phyloP scores from a whole-genome alignment of 2,329 filamentous ascomycete species.

The Penicillium sp. region DNA sequence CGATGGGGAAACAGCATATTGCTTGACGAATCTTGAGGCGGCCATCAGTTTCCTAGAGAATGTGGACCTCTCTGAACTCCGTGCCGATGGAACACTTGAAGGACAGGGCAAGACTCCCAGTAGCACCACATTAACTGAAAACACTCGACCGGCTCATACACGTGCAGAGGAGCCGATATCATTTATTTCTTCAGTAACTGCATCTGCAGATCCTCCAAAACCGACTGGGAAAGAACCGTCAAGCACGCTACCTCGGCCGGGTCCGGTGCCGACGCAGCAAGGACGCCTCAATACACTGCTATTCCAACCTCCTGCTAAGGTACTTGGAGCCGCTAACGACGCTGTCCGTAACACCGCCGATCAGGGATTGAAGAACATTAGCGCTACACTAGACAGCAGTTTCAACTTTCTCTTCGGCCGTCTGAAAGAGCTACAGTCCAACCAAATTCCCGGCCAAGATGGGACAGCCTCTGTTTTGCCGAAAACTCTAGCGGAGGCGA shows the following conservation, averaged over 20 bases:
- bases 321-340: conserved; percentile 81
- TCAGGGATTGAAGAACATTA: conserved; percentile 88
- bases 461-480: conserved; percentile 64
- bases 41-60: conserved; percentile 94
- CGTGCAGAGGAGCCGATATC: conserved; percentile 32
- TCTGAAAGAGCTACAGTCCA: conserved; percentile 69
- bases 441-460: conserved; percentile 51
- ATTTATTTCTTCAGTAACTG: conserved; percentile 34
- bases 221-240: conserved; percentile 36
- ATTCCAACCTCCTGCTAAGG: conserved; percentile 81
- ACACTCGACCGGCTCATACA: conserved; percentile 31
- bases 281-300: conserved; percentile 82
- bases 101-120: conserved; percentile 65
- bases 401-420: conserved; percentile 93
- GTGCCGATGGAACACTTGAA: conserved; percentile 75
- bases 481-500: conserved; percentile 89
- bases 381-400: conserved; percentile 85
- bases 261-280: conserved; percentile 60
- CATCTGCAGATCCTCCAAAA: conserved; percentile 36
- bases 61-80: conserved; percentile 87
- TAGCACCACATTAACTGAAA: conserved; percentile 29
- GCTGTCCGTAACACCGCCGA: conserved; percentile 87
- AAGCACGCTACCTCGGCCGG: conserved; percentile 38
- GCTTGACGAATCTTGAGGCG: conserved; percentile 92
- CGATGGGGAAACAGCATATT: conserved; percentile 94